phyloP scores from a whole-genome alignment of 2,329 filamentous ascomycete genomes.

The Chaetomiaceae sp. region DNA sequence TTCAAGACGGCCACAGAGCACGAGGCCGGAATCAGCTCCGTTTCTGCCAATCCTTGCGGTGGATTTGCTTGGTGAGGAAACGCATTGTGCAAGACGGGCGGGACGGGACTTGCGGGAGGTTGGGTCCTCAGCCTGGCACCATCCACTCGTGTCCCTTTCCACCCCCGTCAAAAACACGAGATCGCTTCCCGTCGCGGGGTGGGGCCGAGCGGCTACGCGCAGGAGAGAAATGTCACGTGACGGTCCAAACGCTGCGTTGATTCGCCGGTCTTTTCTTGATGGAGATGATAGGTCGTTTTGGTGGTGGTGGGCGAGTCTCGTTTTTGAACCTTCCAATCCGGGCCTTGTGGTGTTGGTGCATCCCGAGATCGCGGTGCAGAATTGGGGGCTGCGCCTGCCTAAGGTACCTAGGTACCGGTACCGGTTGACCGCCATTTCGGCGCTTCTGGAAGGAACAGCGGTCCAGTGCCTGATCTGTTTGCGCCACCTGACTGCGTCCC shows the following conservation, averaged over 20 bases:
- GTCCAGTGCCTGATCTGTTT: conserved; percentile 1
- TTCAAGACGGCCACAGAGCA: too few relatives aligned
- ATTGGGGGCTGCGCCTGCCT: not conserved
- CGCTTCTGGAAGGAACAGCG: conserved; percentile 7
- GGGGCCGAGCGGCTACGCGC: too few relatives aligned
- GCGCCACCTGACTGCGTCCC: conserved; percentile 20
- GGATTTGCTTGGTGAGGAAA: too few relatives aligned
- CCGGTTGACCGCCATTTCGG: conserved; percentile 23
- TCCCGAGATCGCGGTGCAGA: not conserved
- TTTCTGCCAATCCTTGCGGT: too few relatives aligned
- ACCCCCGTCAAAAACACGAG: conserved; percentile 3
- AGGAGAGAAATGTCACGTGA: conserved; percentile 24
- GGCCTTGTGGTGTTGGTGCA: not conserved
- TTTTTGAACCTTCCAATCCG: too few relatives aligned
- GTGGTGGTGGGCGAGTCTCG: too few relatives aligned
- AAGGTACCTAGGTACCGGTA: not conserved
- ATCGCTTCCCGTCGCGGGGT: conserved; percentile 9
- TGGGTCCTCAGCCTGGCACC: too few relatives aligned
- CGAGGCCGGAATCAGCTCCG: not conserved
- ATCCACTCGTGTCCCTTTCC: not conserved
- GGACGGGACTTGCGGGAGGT: too few relatives aligned
- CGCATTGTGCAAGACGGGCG: not conserved
- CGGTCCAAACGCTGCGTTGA: conserved; percentile 14
- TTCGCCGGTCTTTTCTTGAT: conserved; percentile 13
- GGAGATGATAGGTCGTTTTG: not conserved